Evolutionary conservation across 805 yeast genomes (phyloP), one percentile per base, ranked within the genome.

Genomic region (Metschnikowia proteae): DNA sequence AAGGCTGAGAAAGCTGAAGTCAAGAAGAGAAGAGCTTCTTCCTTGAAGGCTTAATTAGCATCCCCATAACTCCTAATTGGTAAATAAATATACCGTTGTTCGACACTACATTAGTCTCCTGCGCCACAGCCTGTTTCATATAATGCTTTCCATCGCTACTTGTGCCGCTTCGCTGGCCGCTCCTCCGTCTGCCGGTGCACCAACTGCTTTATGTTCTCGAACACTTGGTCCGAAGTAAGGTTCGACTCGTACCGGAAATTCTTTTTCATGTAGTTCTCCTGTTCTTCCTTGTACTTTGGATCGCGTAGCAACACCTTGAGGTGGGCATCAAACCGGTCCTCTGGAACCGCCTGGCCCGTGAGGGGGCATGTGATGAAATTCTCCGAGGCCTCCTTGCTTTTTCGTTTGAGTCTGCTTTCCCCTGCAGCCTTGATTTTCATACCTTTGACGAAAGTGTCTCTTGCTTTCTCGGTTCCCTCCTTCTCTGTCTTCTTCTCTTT

Each of bases 1-100:
- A 92, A 92, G 84, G 92, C 95, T 74, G 96, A 89, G 80, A 88
- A 83, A 82, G 97, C 96, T 79, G 97, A 90, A 83, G 83, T 87
- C 79, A 90, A 87, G 83, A 92, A 92, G 96, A 90, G 97, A 87
- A 90, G 99, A 84, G 98, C 99, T 76, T 91, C 97, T 70, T 94
- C 98, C 67, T 84, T 94, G 77, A 89, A 86, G 81, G 90, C 91
- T 82, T 85, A 82, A 78, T 31, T 49, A 43, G 50, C 55, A 50
- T 47, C 54, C 49, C 45, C 47, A 50, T 46, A 37, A 46, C 52
- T 36, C 55, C 47, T 50, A 52, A 56, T 50, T 52, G 60, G 58
- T 56, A 54, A 47, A 53, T 51, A 50, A 46, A 54, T 46, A 50
- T 48, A 54, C 54, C 56, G 52, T 56, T 56, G 59, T 53, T 54